These are phyloP conservation scores for Blastobotrys indianensis DNA, from an alignment of 1,139 yeast genomes.

Conservation along the genomic window DNA sequence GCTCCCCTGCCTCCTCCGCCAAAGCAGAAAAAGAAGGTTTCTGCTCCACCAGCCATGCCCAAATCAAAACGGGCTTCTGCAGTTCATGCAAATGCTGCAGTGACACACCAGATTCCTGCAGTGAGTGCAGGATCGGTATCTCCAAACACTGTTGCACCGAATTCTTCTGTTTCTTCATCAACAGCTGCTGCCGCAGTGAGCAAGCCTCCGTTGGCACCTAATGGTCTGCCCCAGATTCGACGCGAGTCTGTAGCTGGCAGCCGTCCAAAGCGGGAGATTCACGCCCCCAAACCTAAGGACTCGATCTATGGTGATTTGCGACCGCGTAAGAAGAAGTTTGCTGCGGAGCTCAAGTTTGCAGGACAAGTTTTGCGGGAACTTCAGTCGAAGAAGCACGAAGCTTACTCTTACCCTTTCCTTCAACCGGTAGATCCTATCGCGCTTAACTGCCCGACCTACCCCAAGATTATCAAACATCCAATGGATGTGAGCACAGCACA, in stretches of 20 bases:
- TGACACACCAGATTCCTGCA: slow-evolving; percentile 2
- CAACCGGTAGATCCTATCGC: slow-evolving; percentile 96
- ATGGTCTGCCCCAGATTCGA: slow-evolving; percentile 53
- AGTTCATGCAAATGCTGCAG: slow-evolving; percentile 21
- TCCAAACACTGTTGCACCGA: slow-evolving; percentile 11
- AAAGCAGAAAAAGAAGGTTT: slow-evolving; percentile 24
- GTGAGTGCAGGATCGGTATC: neutral
- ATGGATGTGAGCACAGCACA: slow-evolving; percentile 92
- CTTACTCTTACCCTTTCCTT: slow-evolving; percentile 82
- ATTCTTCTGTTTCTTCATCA: slow-evolving; percentile 15
- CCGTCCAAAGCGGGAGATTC: slow-evolving; percentile 92
- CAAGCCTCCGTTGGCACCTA: slow-evolving; percentile 29
- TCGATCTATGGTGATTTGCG: slow-evolving; percentile 71
- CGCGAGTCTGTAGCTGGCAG: slow-evolving; percentile 58
- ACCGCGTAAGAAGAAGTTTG: slow-evolving; percentile 88
- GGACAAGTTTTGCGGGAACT: slow-evolving; percentile 78
- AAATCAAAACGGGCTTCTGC: slow-evolving; percentile 27
- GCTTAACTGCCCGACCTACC: slow-evolving; percentile 83
- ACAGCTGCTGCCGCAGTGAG: slow-evolving; percentile 22
- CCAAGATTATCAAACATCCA: slow-evolving; percentile 79
- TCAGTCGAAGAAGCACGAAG: slow-evolving; percentile 73
- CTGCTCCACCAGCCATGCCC: slow-evolving; percentile 26
- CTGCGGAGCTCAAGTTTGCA: slow-evolving; percentile 84
- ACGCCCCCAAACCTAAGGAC: slow-evolving; percentile 94
- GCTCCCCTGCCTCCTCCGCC: slow-evolving; percentile 37